phyloP scores from a whole-genome alignment of 139 green algal genomes.

The Astrephomene gubernaculifera region DNA sequence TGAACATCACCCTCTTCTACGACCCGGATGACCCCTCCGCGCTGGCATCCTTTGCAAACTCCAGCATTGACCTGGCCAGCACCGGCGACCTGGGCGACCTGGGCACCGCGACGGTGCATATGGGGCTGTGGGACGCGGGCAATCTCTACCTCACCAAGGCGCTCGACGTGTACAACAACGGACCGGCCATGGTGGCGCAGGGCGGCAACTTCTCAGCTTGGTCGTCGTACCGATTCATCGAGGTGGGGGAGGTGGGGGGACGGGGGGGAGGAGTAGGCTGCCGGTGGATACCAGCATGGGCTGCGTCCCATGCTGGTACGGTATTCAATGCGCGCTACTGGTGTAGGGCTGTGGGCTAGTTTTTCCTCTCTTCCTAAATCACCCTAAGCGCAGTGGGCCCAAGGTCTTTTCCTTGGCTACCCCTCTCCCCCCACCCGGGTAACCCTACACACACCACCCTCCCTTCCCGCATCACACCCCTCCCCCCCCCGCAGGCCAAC shows the following conservation, averaged over 20 bases:
- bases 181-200: background rate
- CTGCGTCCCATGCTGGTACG: background rate
- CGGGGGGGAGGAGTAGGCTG: background rate
- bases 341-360: no score
- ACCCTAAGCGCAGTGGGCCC: no score
- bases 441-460: no score
- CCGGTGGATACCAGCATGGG: background rate
- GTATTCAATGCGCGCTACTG: background rate
- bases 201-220: background rate
- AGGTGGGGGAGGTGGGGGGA: background rate
- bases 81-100: no score
- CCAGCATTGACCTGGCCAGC: background rate
- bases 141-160: background rate
- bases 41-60: no score
- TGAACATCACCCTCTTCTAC: constrained; percentile 5
- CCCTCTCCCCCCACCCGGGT: background rate
- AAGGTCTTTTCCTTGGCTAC: background rate
- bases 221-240: background rate
- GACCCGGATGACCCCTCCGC: background rate
- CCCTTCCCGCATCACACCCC: background rate
- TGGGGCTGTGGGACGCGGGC: constrained; percentile 24
- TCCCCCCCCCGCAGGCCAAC: background rate
- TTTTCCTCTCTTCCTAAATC: background rate
- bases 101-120: background rate
- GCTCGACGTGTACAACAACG: background rate